Evolutionary conservation across 306 rosid genomes (phyloP).

Genomic region (Quercus suber): DNA sequence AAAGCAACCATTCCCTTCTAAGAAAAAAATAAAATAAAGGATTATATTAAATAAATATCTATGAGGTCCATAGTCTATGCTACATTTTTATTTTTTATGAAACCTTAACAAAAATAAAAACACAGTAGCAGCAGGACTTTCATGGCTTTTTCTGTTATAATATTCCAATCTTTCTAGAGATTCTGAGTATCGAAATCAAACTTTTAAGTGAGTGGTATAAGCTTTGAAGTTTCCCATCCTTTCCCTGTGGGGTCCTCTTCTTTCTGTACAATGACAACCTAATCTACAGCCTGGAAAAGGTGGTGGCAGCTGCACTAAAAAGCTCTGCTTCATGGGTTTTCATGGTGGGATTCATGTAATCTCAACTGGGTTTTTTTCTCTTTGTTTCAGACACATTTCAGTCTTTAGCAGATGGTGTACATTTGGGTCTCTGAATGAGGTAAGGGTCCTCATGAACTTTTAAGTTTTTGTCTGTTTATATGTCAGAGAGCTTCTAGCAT

Average conservation of each 20-base stretch:
- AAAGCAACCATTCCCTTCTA: not conserved
- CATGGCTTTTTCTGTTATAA: constrained; percentile 16
- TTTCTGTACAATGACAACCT: constrained; percentile 39
- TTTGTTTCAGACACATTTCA: constrained; percentile 23
- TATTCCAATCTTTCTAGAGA: constrained; percentile 17
- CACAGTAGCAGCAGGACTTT: constrained; percentile 4
- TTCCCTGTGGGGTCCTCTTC: constrained; percentile 32
- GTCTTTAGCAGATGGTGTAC: not conserved
- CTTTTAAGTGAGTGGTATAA: constrained; percentile 9
- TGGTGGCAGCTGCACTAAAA: constrained; percentile 26
- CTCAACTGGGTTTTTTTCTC: constrained; percentile 20
- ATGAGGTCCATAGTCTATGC: no score
- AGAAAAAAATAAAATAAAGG: not conserved
- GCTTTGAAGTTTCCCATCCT: constrained; percentile 16
- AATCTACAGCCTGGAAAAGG: constrained; percentile 58
- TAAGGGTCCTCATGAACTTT: constrained; percentile 12
- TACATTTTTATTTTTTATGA: no score
- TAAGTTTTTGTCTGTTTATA: constrained; percentile 15
- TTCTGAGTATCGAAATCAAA: constrained; percentile 15
- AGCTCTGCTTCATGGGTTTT: constrained; percentile 25
- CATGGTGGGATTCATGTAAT: constrained; percentile 20
- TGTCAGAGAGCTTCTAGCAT: not conserved
- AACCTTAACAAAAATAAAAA: not conserved
- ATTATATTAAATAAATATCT: not conserved
- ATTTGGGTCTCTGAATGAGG: constrained; percentile 22